These are phyloP conservation scores for Magnaporthiopsis rhizophila DNA, from an alignment of 2,329 filamentous ascomycete genomes.

Conservation along the genomic window DNA sequence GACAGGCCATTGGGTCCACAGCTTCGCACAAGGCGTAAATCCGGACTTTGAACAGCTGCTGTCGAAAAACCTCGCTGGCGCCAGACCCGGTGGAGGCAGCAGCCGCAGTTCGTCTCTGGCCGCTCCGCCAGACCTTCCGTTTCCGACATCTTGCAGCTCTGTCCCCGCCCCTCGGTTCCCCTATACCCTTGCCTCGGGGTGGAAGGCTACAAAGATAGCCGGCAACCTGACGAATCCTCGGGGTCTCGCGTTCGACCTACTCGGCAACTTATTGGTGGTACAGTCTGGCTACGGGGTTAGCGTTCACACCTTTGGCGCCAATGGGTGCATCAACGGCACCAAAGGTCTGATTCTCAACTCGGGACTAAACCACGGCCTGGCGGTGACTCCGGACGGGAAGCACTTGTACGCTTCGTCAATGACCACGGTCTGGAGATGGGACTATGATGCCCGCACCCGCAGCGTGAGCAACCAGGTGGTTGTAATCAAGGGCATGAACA, in stretches of 20 bases:
- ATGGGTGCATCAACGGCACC: conserved; percentile 26
- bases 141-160: conserved; percentile 21
- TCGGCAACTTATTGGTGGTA: conserved; percentile 25
- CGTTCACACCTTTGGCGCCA: conserved; percentile 24
- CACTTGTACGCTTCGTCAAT: conserved; percentile 26
- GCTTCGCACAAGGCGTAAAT: conserved; percentile 25
- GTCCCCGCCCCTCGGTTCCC: conserved; percentile 20
- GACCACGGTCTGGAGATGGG: conserved; percentile 41
- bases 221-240: conserved; percentile 22
- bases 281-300: conserved; percentile 24
- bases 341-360: conserved; percentile 19
- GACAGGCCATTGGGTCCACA: conserved; percentile 32
- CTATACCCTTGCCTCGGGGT: conserved; percentile 22
- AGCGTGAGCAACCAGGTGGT: conserved; percentile 31
- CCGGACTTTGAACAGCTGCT: conserved; percentile 21
- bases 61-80: neutral
- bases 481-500: conserved; percentile 26
- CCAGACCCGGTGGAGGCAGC: neutral
- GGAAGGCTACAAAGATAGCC: conserved; percentile 26
- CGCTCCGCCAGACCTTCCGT: conserved; percentile 14
- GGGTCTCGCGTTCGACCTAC: conserved; percentile 21
- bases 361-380: conserved; percentile 27
- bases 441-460: conserved; percentile 40
- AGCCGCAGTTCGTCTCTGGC: neutral
- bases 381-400: conserved; percentile 24